These are phyloP conservation scores for Begonia peltatifolia DNA, from an alignment of 306 rosid species.

Conservation along the genomic window DNA sequence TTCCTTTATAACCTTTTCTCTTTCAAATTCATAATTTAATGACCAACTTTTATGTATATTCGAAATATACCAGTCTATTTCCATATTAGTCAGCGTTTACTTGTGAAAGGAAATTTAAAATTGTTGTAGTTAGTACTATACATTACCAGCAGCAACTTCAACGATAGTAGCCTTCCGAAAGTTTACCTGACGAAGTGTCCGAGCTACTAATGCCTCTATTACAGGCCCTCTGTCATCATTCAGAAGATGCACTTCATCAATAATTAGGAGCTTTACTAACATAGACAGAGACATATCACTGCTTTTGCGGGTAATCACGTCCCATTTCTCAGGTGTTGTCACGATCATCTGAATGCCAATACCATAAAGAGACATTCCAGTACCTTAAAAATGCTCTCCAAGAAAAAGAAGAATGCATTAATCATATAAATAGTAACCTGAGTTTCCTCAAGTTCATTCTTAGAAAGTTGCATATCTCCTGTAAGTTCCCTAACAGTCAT, in stretches of 20 bases:
- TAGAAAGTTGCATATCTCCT: slow-evolving; percentile 97
- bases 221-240: slow-evolving; percentile 99
- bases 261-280: slow-evolving; percentile 89
- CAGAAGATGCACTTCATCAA: slow-evolving; percentile 93
- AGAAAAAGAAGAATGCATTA: slow-evolving; percentile 11
- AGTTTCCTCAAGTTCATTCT: slow-evolving; percentile 87
- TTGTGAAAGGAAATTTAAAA: too few species aligned
- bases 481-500: slow-evolving; percentile 86
- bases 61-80: too few species aligned
- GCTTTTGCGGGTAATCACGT: slow-evolving; percentile 97
- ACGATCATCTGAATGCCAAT: slow-evolving; percentile 81
- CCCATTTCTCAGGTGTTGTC: slow-evolving; percentile 99
- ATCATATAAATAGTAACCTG: slow-evolving; percentile 47
- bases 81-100: too few species aligned
- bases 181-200: slow-evolving; percentile 86
- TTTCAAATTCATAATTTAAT: too few species aligned
- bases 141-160: not conserved
- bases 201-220: slow-evolving; percentile 93
- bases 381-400: slow-evolving; percentile 5
- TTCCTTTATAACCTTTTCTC: too few species aligned
- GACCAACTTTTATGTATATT: too few species aligned
- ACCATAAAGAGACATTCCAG: slow-evolving; percentile 8
- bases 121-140: too few species aligned
- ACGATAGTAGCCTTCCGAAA: slow-evolving; percentile 9
- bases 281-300: slow-evolving; percentile 94